Conservation (phyloP, 2,329 filamentous ascomycete genomes). For the Ascochyta clinopodiicola region DNA sequence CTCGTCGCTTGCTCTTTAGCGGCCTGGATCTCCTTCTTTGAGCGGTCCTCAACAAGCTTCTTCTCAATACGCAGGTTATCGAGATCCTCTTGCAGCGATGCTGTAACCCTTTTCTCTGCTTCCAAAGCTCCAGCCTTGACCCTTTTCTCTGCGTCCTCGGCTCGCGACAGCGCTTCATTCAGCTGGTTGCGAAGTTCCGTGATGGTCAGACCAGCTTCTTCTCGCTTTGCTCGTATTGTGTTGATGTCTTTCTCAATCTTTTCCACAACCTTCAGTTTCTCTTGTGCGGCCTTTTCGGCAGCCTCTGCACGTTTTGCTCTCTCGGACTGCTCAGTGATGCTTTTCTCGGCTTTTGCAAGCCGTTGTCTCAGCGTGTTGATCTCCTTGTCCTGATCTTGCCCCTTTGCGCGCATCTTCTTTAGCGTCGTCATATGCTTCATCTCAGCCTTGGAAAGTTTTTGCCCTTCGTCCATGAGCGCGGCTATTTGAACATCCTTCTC, state of each 20-base stretch:
- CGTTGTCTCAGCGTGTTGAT: constrained; percentile 63
- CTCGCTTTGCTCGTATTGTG: constrained; percentile 66
- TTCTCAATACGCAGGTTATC: constrained; percentile 75
- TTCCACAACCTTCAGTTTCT: constrained; percentile 60
- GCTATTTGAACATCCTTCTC: constrained; percentile 93
- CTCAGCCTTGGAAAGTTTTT: constrained; percentile 84
- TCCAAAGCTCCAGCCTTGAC: constrained; percentile 72
- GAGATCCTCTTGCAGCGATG: constrained; percentile 69
- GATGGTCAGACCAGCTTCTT: constrained; percentile 69
- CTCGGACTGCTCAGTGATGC: constrained; percentile 65
- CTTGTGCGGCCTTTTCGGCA: constrained; percentile 62
- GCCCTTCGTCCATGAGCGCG: constrained; percentile 88
- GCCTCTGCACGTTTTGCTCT: constrained; percentile 67
- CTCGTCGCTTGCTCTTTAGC: constrained; percentile 75
- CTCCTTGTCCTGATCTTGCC: constrained; percentile 59
- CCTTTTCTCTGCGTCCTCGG: constrained; percentile 70
- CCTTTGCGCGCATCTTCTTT: constrained; percentile 72
- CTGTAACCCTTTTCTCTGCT: constrained; percentile 64
- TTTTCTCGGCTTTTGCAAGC: constrained; percentile 70
- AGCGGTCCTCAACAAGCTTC: constrained; percentile 73
- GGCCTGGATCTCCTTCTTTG: constrained; percentile 72
- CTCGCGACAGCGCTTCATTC: constrained; percentile 69
- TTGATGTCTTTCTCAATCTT: constrained; percentile 66
- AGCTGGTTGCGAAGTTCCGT: constrained; percentile 73
- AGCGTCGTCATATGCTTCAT: constrained; percentile 83